Percentiles rank a stretch among this genome's conserved stretches.
These are phyloP conservation scores for Neurospora sp. DNA, from an alignment of 495 filamentous ascomycete genomes.

Conservation along the genomic window DNA sequence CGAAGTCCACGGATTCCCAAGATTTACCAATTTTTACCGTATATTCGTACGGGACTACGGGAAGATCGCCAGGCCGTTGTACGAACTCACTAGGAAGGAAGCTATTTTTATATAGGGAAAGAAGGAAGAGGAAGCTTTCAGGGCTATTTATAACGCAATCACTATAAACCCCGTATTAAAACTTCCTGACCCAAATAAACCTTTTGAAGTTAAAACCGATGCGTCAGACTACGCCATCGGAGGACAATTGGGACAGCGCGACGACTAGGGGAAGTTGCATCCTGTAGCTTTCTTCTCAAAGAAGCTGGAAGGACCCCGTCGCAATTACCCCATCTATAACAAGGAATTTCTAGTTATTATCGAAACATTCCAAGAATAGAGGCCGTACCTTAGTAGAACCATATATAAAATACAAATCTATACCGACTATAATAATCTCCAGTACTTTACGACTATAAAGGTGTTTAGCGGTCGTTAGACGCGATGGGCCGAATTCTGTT, in stretches of 20 bases:
- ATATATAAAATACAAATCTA: too few species aligned
- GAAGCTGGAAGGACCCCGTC: not conserved
- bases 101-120: not conserved
- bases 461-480: too few species aligned
- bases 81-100: too few species aligned
- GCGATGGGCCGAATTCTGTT: too few species aligned
- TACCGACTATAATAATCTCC: too few species aligned
- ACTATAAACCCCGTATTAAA: not conserved
- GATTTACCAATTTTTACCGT: too few species aligned
- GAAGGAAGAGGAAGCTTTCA: not conserved
- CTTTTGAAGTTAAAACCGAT: slow-evolving; percentile 3
- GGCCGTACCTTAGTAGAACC: too few species aligned
- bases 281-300: slow-evolving; percentile 3
- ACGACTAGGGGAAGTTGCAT: not conserved
- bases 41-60: too few species aligned
- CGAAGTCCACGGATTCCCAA: too few species aligned
- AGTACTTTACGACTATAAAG: too few species aligned
- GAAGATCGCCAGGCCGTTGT: too few species aligned
- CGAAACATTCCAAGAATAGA: too few species aligned
- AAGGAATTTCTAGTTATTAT: slow-evolving; percentile 1
- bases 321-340: slow-evolving; percentile 2
- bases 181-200: not conserved
- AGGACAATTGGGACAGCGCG: slow-evolving; percentile 1
- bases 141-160: not conserved
- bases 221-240: slow-evolving; percentile 1